A percentile compares a stretch with the other conserved stretches of the same genome.
These are phyloP conservation scores for Tulasnella sp. DNA, from an alignment of 768 basidiomycete species.

Conservation along the genomic window DNA sequence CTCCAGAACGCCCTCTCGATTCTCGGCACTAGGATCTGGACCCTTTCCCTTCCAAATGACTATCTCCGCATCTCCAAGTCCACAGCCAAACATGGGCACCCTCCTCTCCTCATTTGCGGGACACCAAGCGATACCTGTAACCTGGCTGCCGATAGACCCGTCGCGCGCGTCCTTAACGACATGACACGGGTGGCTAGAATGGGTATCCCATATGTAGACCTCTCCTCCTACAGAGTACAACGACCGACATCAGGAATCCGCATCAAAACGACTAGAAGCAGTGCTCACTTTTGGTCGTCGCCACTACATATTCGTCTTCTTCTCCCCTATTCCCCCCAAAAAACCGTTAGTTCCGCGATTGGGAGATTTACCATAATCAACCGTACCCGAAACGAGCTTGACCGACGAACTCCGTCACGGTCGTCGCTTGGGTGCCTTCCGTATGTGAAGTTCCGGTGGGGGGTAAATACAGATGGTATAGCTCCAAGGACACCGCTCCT, in stretches of 20 bases:
- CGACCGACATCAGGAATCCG: not conserved
- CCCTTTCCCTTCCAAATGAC: not conserved
- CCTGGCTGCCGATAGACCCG: not conserved
- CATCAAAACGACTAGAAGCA: not conserved
- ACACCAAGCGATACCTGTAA: not conserved
- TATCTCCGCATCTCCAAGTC: not conserved
- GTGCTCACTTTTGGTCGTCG: constrained; percentile 56
- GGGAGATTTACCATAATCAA: too few relatives aligned
- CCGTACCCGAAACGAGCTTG: constrained; percentile 66
- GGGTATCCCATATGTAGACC: constrained; percentile 81
- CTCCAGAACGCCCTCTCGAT: too few relatives aligned
- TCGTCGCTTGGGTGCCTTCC: constrained; percentile 51
- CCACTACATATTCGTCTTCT: constrained; percentile 71
- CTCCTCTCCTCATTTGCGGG: not conserved
- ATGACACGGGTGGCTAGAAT: constrained; percentile 64
- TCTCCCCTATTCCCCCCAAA: constrained; percentile 47
- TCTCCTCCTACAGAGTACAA: constrained; percentile 50
- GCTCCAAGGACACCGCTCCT: not conserved
- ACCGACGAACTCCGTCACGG: constrained; percentile 79
- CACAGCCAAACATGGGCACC: not conserved
- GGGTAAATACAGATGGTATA: not conserved
- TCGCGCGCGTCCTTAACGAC: constrained; percentile 27
- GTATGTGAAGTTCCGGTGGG: not conserved
- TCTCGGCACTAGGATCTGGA: not conserved
- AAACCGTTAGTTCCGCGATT: not conserved